Base-by-base conservation (phyloP, 2,329 filamentous ascomycete species). In the Aureobasidium subglaciale region DNA sequence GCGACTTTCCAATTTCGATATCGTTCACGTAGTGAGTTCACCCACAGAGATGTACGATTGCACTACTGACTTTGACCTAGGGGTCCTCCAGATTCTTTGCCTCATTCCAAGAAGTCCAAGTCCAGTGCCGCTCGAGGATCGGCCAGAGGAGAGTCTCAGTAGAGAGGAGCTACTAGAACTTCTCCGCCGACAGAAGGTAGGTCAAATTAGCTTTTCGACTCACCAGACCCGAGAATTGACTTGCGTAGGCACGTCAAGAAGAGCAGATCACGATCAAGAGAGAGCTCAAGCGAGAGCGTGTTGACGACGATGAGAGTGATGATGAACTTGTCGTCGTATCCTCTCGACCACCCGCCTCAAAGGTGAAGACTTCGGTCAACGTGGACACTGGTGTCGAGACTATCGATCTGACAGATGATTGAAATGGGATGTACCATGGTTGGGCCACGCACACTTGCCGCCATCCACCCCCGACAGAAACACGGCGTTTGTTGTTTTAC, bases 41-140 rank as follows among this genome's bases (percentile, higher is more conserved):
- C 61, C 67, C 29, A 57, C 64, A 7, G 37, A 62, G 22, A 57
- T 63, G 2, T 13, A 63, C 7, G 62, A 65, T 11, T 59, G 61
- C 1, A 46, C 64, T 9, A 59, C 59, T 20, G 9, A 52, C 9
- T 25, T 15, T 10, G 4, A 15, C 18, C n/a, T n/a, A 59, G 62
- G 55, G 25, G 55, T 49, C 10, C 59, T 65, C 8, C 38, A 18
- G 49, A 34, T 43, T 5, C 54, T 63, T 42, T 54, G 56, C 16
- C 62, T 65, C 56, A 57, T 65, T n/a, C 59, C 59, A 16, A 63
- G 60, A 30, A 61, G 59, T 2, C 60, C 61, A 5, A 54, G 54
- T 22, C 63, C 62, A 24, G 18, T 55, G 16, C 59, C 62, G 16
- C 49, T 62, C 4, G 58, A 62, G 29, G 45, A 61, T 22, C 58